These are phyloP conservation scores for Penicillium riverlandense DNA, from an alignment of 495 filamentous ascomycete species.

Conservation along the genomic window DNA sequence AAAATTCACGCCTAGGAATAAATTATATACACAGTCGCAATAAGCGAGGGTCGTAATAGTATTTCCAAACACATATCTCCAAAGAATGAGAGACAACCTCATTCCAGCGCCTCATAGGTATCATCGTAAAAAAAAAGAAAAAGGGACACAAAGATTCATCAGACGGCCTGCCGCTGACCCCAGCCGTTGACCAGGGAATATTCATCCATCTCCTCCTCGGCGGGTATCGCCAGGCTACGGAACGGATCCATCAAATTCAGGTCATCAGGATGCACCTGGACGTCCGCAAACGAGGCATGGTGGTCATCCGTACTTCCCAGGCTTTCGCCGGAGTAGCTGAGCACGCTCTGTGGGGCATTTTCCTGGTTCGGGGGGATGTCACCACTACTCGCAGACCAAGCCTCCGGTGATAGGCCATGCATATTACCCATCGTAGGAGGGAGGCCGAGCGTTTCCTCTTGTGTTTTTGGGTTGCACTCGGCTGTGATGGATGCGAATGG, in stretches of 20 bases:
- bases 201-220: slow-evolving; percentile 26
- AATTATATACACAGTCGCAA: too few relatives aligned
- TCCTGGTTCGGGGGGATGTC: slow-evolving; percentile 28
- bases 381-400: slow-evolving; percentile 36
- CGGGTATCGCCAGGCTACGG: slow-evolving; percentile 42
- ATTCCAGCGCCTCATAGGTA: too few relatives aligned
- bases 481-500: slow-evolving; percentile 37
- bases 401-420: slow-evolving; percentile 31
- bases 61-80: too few relatives aligned
- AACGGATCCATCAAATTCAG: slow-evolving; percentile 33
- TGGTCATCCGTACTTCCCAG: slow-evolving; percentile 46
- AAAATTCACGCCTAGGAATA: too few relatives aligned
- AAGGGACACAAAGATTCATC: too few relatives aligned
- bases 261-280: slow-evolving; percentile 22
- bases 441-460: slow-evolving; percentile 9
- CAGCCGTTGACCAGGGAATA: slow-evolving; percentile 27
- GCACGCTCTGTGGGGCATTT: slow-evolving; percentile 54
- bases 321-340: slow-evolving; percentile 74
- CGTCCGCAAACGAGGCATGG: slow-evolving; percentile 12
- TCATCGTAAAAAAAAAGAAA: too few relatives aligned
- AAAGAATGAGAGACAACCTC: too few relatives aligned
- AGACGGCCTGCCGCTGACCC: slow-evolving; percentile 30
- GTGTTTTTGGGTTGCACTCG: slow-evolving; percentile 27
- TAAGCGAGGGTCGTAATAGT: too few relatives aligned
- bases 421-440: slow-evolving; percentile 16